Conservation (phyloP, 345 rosid species). For the Geranium brycei region DNA sequence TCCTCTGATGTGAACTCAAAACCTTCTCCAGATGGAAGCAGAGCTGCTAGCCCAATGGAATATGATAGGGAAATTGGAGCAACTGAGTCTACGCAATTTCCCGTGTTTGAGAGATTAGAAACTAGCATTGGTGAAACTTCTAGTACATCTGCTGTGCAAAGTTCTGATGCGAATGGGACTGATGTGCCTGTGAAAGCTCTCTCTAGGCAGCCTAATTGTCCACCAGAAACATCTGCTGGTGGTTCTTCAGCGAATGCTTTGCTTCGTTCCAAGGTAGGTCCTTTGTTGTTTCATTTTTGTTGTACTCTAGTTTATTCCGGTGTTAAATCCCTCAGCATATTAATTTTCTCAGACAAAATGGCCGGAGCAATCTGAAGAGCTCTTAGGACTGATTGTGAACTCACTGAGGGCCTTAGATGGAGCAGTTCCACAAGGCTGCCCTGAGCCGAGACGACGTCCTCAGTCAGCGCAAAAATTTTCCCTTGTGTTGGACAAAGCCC, state of each 20-base stretch:
- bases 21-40: constrained; percentile 35
- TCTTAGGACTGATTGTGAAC: constrained; percentile 85
- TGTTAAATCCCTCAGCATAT: constrained; percentile 14
- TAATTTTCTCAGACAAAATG: constrained; percentile 67
- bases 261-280: constrained; percentile 59
- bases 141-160: constrained; percentile 56
- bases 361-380: constrained; percentile 99
- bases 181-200: constrained; percentile 39
- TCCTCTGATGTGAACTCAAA: constrained; percentile 34
- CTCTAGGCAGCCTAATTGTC: constrained; percentile 43
- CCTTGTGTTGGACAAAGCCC: constrained; percentile 90
- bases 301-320: neutral
- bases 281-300: neutral
- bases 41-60: constrained; percentile 39
- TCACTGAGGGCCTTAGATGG: constrained; percentile 91
- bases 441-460: constrained; percentile 87
- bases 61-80: constrained; percentile 58
- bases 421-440: constrained; percentile 89
- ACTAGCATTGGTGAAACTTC: constrained; percentile 52
- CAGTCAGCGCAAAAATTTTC: constrained; percentile 89
- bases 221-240: constrained; percentile 52
- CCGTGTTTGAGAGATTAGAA: constrained; percentile 58
- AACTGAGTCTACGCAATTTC: constrained; percentile 42
- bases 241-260: constrained; percentile 43
- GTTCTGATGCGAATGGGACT: constrained; percentile 47